Percentiles rank a stretch among this genome's conserved stretches.
phyloP scores from a whole-genome alignment of 306 rosid species.

The Sechiopsis laciniata region DNA sequence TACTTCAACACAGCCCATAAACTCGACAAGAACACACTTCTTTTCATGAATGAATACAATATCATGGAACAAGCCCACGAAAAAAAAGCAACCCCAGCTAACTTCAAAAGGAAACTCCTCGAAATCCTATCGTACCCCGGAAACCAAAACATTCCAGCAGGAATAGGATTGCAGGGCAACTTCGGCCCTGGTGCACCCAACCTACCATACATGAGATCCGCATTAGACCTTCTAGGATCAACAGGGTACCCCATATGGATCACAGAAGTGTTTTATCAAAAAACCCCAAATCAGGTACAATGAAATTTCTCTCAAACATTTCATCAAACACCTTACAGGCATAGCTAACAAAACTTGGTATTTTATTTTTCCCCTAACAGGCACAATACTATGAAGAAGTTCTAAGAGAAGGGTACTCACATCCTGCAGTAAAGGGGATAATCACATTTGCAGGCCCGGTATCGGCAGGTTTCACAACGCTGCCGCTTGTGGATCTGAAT shows the following conservation, averaged over 20 bases:
- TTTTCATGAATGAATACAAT: constrained; percentile 67
- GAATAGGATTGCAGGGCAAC: constrained; percentile 66
- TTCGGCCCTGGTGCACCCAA: constrained; percentile 37
- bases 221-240: constrained; percentile 64
- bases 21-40: constrained; percentile 35
- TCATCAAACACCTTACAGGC: not conserved
- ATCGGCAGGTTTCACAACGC: constrained; percentile 48
- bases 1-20: constrained; percentile 31
- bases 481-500: constrained; percentile 40
- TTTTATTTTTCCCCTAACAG: constrained; percentile 38
- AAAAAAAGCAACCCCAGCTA: constrained; percentile 29
- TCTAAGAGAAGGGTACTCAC: constrained; percentile 60
- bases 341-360: not conserved
- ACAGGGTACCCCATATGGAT: constrained; percentile 62
- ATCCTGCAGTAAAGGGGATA: constrained; percentile 71
- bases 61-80: constrained; percentile 61
- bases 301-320: not conserved
- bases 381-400: constrained; percentile 55
- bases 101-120: constrained; percentile 39
- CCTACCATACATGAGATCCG: constrained; percentile 56
- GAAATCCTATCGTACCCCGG: constrained; percentile 37
- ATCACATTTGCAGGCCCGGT: constrained; percentile 65
- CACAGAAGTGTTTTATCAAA: constrained; percentile 35
- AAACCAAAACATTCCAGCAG: constrained; percentile 22
- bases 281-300: constrained; percentile 12